Percentiles rank a stretch among this genome's conserved stretches.
Evolutionary conservation across 306 rosid genomes (phyloP).

Genomic region (Ochetophila trinervis): DNA sequence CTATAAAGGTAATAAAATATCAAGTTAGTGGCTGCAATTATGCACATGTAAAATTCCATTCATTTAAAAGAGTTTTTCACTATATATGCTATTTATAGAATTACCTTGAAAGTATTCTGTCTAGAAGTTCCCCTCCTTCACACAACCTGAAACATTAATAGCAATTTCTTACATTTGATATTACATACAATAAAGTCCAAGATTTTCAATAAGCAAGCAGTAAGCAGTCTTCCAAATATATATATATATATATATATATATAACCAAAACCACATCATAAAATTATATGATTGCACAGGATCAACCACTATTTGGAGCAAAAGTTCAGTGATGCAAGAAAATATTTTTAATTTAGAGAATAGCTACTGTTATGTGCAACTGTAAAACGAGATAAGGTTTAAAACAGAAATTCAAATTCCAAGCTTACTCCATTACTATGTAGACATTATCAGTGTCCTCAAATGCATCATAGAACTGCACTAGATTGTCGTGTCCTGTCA

Average conservation of each 20-base stretch:
- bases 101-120: constrained; percentile 93
- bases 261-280: not conserved
- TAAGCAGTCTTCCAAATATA: constrained; percentile 2
- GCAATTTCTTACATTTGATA: not conserved
- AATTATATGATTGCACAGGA: not conserved
- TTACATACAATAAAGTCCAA: not conserved
- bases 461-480: constrained; percentile 87
- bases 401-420: constrained; percentile 21
- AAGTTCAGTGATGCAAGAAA: not conserved
- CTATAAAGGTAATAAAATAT: constrained; percentile 39
- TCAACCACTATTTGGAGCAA: not conserved
- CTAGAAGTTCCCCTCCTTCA: constrained; percentile 99
- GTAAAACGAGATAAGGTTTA: constrained; percentile 2
- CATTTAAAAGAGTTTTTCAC: not conserved
- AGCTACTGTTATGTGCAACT: not conserved
- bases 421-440: constrained; percentile 99
- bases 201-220: constrained; percentile 3
- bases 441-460: constrained; percentile 96
- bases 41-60: constrained; percentile 16
- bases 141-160: constrained; percentile 73
- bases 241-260: not conserved
- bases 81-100: constrained; percentile 16
- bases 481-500: constrained; percentile 85
- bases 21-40: constrained; percentile 19
- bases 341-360: not conserved